phyloP scores from a whole-genome alignment of 75 land plant species.

The Selaginella moellendorffii region DNA sequence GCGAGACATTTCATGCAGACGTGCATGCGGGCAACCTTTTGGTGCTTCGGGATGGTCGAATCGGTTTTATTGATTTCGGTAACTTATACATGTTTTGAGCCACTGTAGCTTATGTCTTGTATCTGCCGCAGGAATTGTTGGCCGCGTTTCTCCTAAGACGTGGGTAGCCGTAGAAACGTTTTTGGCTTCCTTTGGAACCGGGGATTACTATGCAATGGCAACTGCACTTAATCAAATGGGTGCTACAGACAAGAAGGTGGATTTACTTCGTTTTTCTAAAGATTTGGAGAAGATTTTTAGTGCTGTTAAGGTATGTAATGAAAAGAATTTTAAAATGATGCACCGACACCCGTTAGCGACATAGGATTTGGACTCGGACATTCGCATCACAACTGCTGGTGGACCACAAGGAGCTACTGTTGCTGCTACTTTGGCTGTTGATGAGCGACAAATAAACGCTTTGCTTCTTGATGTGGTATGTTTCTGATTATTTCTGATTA shows the following conservation, averaged over 20 bases:
- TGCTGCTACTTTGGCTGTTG: conserved; percentile 63
- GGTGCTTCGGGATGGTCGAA: conserved; percentile 86
- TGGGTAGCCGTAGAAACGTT: conserved; percentile 96
- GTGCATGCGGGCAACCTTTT: conserved; percentile 98
- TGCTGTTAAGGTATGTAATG: conserved; percentile 49
- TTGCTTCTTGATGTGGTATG: conserved; percentile 91
- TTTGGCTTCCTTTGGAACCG: conserved; percentile 60
- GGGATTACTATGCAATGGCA: conserved; percentile 88
- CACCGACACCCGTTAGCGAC: too few relatives aligned
- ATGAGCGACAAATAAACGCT: conserved; percentile 92
- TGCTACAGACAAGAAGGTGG: conserved; percentile 60
- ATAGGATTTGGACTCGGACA: conserved; percentile 76
- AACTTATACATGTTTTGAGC: conserved; percentile 1
- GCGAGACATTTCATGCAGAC: conserved; percentile 96
- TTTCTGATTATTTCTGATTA: neutral
- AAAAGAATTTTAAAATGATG: neutral
- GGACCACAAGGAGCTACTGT: conserved; percentile 59
- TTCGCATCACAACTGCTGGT: conserved; percentile 62
- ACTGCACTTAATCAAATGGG: conserved; percentile 82
- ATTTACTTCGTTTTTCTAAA: conserved; percentile 56
- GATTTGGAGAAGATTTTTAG: conserved; percentile 86
- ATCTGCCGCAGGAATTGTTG: conserved; percentile 91
- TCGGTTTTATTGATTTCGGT: conserved; percentile 99
- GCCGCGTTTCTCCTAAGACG: conserved; percentile 86
- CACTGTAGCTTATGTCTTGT: too few relatives aligned